A percentile compares a stretch with the other conserved stretches of the same genome.
Conservation (phyloP, 2,329 filamentous ascomycete species). For the Xylaria sp. region DNA sequence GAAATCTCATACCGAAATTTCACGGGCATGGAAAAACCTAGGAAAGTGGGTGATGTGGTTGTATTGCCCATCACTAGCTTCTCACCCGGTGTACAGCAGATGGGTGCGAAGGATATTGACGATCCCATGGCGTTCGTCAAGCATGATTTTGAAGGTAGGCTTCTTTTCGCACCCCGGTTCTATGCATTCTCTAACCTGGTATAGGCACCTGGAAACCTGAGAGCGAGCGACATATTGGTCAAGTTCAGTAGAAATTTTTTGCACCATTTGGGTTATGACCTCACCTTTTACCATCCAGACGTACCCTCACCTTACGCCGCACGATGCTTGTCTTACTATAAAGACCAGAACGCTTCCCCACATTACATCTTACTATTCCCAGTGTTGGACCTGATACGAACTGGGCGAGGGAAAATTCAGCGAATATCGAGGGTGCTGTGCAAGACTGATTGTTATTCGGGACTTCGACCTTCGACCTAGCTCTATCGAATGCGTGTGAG, state of each 20-base stretch:
- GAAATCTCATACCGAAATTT: constrained; percentile 90
- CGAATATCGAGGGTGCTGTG: not conserved
- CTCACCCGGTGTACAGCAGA: constrained; percentile 92
- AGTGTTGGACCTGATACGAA: not conserved
- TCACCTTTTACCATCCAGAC: constrained; percentile 16
- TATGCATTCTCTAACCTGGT: constrained; percentile 40
- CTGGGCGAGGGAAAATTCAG: not conserved
- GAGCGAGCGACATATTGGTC: constrained; percentile 75
- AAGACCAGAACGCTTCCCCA: not conserved
- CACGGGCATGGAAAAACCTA: constrained; percentile 83
- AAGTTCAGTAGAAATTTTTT: constrained; percentile 48
- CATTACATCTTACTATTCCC: not conserved
- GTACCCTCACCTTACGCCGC: constrained; percentile 14
- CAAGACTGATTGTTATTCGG: not conserved
- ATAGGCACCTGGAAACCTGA: constrained; percentile 82
- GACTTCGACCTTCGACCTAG: not conserved
- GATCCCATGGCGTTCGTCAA: constrained; percentile 98
- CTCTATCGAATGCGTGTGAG: constrained; percentile 4
- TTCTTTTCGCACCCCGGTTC: not conserved
- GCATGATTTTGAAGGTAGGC: constrained; percentile 91
- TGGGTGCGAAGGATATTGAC: constrained; percentile 88
- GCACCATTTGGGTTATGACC: constrained; percentile 40
- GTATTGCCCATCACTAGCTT: constrained; percentile 97
- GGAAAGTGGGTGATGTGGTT: constrained; percentile 92
- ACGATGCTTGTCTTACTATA: not conserved